A percentile compares a stretch with the other conserved stretches of the same genome.
phyloP scores from a whole-genome alignment of 73 alveolate genomes.

The Tetrahymena borealis region DNA sequence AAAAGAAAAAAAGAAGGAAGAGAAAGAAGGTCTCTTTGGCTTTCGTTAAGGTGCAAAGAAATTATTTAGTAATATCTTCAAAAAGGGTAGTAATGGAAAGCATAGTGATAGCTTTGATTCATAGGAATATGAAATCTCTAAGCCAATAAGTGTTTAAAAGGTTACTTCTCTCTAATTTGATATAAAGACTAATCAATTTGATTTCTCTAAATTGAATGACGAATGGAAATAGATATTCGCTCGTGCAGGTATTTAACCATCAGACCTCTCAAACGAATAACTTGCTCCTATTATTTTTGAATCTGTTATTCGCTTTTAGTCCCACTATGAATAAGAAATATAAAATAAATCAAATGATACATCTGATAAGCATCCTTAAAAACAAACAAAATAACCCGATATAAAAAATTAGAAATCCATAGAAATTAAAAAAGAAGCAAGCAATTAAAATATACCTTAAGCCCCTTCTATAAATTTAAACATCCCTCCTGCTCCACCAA shows the following conservation, averaged over 20 bases:
- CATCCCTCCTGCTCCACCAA: background rate
- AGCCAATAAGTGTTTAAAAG: background rate
- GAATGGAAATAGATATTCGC: background rate
- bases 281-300: background rate
- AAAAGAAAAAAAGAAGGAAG: background rate
- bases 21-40: background rate
- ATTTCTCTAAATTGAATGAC: background rate
- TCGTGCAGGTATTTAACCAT: background rate
- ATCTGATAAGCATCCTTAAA: background rate
- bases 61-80: background rate
- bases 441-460: background rate
- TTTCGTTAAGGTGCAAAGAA: background rate
- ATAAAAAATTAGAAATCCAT: background rate
- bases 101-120: background rate
- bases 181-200: background rate
- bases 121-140: background rate
- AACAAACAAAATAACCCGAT: background rate
- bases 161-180: background rate
- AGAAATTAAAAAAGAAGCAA: background rate
- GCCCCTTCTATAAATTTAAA: background rate
- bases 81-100: background rate
- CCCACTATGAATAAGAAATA: background rate
- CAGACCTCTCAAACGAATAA: background rate
- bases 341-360: background rate
- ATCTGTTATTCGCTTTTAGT: background rate